Evolutionary conservation across 768 basidiomycete species (phyloP).

Genomic region (Holtermanniella nyarrowii): DNA sequence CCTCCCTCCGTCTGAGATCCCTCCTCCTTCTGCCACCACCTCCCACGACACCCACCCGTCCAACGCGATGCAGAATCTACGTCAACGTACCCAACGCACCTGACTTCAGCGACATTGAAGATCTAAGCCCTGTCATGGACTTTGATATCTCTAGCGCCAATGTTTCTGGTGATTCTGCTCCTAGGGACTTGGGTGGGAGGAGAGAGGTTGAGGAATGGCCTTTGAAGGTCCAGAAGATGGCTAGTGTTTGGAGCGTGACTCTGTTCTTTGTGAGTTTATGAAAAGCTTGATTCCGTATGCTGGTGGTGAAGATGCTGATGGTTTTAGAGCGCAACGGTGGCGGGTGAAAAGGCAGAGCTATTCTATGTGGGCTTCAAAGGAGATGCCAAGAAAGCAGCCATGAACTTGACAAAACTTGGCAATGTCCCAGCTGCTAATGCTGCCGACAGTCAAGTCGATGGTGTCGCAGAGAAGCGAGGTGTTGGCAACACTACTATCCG

Average conservation of each 20-base stretch:
- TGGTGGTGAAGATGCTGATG: not conserved
- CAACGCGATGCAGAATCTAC: constrained; percentile 29
- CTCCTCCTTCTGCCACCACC: constrained; percentile 36
- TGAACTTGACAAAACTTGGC: constrained; percentile 49
- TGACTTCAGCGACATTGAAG: constrained; percentile 34
- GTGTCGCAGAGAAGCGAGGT: constrained; percentile 38
- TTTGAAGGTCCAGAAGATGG: constrained; percentile 39
- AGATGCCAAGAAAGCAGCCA: constrained; percentile 23
- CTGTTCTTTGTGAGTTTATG: constrained; percentile 30
- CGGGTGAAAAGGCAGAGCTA: constrained; percentile 1
- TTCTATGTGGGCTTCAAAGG: constrained; percentile 35
- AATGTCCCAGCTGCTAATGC: constrained; percentile 67
- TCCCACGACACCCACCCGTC: constrained; percentile 32
- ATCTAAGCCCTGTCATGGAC: constrained; percentile 34
- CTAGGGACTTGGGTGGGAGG: constrained; percentile 20
- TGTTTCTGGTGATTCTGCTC: constrained; percentile 1
- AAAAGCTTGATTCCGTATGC: not conserved
- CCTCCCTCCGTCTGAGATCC: constrained; percentile 34
- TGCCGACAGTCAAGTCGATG: constrained; percentile 51
- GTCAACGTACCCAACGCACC: constrained; percentile 34
- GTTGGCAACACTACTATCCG: constrained; percentile 38
- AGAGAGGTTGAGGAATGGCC: constrained; percentile 40
- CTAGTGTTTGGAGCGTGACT: constrained; percentile 35
- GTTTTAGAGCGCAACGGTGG: not conserved
- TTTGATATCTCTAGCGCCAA: constrained; percentile 19